Evolutionary conservation across 1,284 basidiomycete species (phyloP).

Genomic region (Malassezia dermatis): DNA sequence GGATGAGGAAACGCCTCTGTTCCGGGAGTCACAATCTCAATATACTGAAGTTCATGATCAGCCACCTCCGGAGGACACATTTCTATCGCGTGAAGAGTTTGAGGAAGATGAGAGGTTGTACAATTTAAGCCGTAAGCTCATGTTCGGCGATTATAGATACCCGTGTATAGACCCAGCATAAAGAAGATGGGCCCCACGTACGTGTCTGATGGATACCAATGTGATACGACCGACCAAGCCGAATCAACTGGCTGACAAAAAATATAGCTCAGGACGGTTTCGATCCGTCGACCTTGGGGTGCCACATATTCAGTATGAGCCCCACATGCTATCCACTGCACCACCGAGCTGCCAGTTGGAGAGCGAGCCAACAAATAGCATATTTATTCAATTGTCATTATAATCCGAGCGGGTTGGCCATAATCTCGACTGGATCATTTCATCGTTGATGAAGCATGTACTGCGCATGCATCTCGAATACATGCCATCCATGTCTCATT

Average conservation of each 20-base stretch:
- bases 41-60: conserved; percentile 2
- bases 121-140: conserved; percentile 59
- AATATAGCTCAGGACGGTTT: conserved; percentile 20
- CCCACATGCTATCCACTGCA: conserved; percentile 23
- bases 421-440: too few relatives aligned
- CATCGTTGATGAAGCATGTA: too few relatives aligned
- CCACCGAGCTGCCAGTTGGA: conserved; percentile 13
- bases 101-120: conserved; percentile 61
- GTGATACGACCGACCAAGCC: too few relatives aligned
- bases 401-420: too few relatives aligned
- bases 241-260: conserved; percentile 9
- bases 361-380: background rate
- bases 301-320: conserved; percentile 19
- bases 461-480: too few relatives aligned
- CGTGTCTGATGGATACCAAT: too few relatives aligned
- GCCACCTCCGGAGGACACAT: conserved; percentile 16
- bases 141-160: conserved; percentile 87
- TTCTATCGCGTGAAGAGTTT: conserved; percentile 56
- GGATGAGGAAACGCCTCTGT: conserved; percentile 31
- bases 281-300: conserved; percentile 23
- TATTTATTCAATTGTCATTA: background rate
- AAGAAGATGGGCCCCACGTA: background rate
- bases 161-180: conserved; percentile 49
- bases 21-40: conserved; percentile 14
- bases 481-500: too few relatives aligned